Base-by-base conservation (phyloP, 179 eudicot species). In the Beta lomatogona region DNA sequence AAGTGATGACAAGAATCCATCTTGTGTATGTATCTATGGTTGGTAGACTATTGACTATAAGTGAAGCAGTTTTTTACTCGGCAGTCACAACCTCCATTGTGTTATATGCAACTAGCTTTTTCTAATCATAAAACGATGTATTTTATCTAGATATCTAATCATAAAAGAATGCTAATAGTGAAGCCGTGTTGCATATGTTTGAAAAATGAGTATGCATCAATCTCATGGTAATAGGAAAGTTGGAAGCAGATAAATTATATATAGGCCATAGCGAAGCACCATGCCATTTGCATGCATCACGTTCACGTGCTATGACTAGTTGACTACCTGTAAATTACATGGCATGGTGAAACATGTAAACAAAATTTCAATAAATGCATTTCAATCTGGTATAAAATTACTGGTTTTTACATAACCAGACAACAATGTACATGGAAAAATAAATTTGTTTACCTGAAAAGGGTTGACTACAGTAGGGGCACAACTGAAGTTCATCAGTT, bases 381-480 rank as follows among this genome's bases (percentile, higher is more conserved):
- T 71, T 15, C 1, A 41, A 68, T 16, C 13, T 31, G 6, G 6
- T 66, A 61, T 61, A n/a, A 64, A 67, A 15, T 12, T 70, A 70
- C 28, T 44, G 73, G 21, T 13, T 14, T 11, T 63, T 2, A 65
- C 44, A 53, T 59, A 59, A 45, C n/a, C 36, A 69, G 57, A 14
- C 50, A 69, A 63, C 11, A 36, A 75, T 21, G 19, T 15, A 69
- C 14, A 59, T 21, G 6, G 71, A 45, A 53, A 45, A 31, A 45
- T 10, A 57, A 14, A 11, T 18, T 9, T 54, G 52, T 48, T 52
- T 80, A 95, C 99, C 99, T 83, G 99, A 89, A 84, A 95, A 95
- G 79, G 99, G 98, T 76, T 94, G 97, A 87, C 81, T 84, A 84
- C 99, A 95, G 79, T 81, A 95, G 54, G 99, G 99, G 83, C 99